phyloP scores from a whole-genome alignment of 371 early-diverging fungal species.

The Syncephalastrum sp. region DNA sequence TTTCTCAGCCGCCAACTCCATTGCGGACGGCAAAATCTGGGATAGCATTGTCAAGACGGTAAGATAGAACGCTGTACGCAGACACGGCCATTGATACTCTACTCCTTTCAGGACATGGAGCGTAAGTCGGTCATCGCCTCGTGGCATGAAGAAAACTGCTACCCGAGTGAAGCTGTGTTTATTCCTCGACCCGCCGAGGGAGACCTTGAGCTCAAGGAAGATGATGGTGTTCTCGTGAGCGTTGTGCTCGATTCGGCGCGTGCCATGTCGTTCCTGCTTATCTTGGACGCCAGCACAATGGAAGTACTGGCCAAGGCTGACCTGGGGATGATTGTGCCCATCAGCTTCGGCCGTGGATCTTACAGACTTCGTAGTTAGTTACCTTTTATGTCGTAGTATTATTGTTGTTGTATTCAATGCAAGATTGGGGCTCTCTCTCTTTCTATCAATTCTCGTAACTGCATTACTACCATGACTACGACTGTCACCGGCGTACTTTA shows the following conservation, averaged over 20 bases:
- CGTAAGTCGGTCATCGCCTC: slow-evolving; percentile 28
- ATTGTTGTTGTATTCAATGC: slow-evolving; percentile 4
- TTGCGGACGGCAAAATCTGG: slow-evolving; percentile 54
- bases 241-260: slow-evolving; percentile 70
- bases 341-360: slow-evolving; percentile 62
- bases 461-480: too few relatives aligned
- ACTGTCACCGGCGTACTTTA: too few relatives aligned
- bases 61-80: slow-evolving; percentile 15
- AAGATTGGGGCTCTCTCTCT: too few relatives aligned
- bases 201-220: slow-evolving; percentile 50
- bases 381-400: slow-evolving; percentile 1
- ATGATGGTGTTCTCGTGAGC: slow-evolving; percentile 72
- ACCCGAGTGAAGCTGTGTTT: slow-evolving; percentile 75
- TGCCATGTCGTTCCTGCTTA: slow-evolving; percentile 65
- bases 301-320: slow-evolving; percentile 63
- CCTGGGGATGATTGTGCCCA: slow-evolving; percentile 59
- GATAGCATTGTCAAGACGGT: slow-evolving; percentile 70
- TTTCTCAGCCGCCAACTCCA: slow-evolving; percentile 32
- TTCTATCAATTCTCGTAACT: too few relatives aligned
- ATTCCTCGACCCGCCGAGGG: slow-evolving; percentile 50
- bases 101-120: slow-evolving; percentile 25
- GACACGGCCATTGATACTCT: not conserved
- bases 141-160: slow-evolving; percentile 66
- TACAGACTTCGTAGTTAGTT: slow-evolving; percentile 21
- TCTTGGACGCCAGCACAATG: slow-evolving; percentile 69